Evolutionary conservation across 179 eudicot species (phyloP).

Genomic region (Amaranthus tricolor): DNA sequence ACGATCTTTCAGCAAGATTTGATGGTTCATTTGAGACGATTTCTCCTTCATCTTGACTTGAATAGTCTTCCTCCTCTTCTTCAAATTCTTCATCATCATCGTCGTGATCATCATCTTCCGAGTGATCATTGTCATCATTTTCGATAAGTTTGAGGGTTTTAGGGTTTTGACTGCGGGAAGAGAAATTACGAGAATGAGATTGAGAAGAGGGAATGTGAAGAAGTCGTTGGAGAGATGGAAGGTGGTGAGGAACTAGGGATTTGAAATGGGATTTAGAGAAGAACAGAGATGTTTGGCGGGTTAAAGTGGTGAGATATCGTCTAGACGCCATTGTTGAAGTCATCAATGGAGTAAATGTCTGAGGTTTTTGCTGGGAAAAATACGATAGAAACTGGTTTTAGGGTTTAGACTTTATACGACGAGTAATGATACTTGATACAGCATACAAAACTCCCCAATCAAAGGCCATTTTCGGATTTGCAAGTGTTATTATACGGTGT

Average conservation of each 20-base stretch:
- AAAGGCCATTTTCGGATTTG: too few species aligned
- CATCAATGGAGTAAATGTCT: slow-evolving; percentile 5
- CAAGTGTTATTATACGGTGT: too few species aligned
- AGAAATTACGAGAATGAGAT: slow-evolving; percentile 43
- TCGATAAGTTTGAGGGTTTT: slow-evolving; percentile 15
- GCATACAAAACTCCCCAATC: too few species aligned
- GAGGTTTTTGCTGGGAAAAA: background rate
- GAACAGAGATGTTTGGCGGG: slow-evolving; percentile 29
- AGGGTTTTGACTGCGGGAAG: slow-evolving; percentile 28
- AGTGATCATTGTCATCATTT: slow-evolving; percentile 12
- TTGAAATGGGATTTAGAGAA: slow-evolving; percentile 30
- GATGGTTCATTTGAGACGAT: slow-evolving; percentile 27
- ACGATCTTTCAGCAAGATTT: slow-evolving; percentile 39
- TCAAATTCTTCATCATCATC: slow-evolving; percentile 21
- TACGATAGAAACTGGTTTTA: background rate
- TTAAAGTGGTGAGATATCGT: slow-evolving; percentile 23
- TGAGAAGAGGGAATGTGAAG: slow-evolving; percentile 20
- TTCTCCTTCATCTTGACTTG: slow-evolving; percentile 38
- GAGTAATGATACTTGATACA: too few species aligned
- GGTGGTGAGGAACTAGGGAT: slow-evolving; percentile 23
- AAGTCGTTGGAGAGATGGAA: slow-evolving; percentile 18
- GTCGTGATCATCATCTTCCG: slow-evolving; percentile 22
- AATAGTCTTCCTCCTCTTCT: slow-evolving; percentile 30
- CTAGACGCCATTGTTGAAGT: slow-evolving; percentile 40
- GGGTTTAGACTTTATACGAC: slow-evolving; percentile 15